Percentiles rank a stretch among this genome's conserved stretches.
Conservation (phyloP, 2,329 filamentous ascomycete species). For the Akanthomyces lecanii region DNA sequence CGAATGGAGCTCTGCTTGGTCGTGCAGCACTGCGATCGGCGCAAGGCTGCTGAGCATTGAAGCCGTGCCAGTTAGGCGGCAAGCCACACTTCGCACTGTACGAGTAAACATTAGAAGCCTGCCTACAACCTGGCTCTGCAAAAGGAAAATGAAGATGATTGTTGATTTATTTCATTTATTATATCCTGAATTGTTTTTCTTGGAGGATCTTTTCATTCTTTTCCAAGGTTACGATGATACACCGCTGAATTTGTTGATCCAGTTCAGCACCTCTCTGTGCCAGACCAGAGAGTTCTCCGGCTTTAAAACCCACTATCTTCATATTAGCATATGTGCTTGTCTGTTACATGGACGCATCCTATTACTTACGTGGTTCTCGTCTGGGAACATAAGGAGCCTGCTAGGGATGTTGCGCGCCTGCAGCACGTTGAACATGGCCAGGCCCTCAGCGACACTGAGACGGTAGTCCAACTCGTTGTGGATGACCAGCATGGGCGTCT, state of each 20-base stretch:
- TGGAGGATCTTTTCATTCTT: not conserved
- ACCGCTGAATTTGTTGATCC: conserved; percentile 62
- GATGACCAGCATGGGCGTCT: conserved; percentile 80
- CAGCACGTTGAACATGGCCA: conserved; percentile 81
- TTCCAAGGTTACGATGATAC: conserved; percentile 26
- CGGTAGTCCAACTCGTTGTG: conserved; percentile 90
- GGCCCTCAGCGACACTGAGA: conserved; percentile 76
- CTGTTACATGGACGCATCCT: not conserved
- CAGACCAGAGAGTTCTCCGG: conserved; percentile 87
- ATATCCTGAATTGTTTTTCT: not conserved
- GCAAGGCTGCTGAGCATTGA: not conserved
- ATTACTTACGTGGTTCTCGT: conserved; percentile 55
- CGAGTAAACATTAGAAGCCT: not conserved
- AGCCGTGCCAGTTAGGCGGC: not conserved
- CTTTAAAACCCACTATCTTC: conserved; percentile 73
- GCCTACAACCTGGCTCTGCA: not conserved
- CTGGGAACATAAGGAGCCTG: conserved; percentile 75
- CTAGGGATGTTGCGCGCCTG: conserved; percentile 73
- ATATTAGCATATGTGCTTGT: not conserved
- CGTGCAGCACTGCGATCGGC: not conserved
- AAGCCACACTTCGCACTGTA: conserved; percentile 1
- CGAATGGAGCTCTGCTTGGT: not conserved
- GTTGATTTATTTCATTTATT: not conserved
- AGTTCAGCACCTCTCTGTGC: conserved; percentile 81
- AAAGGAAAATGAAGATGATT: not conserved